Evolutionary conservation across 805 yeast genomes (phyloP).

Genomic region (Schwanniomyces polymorphus): DNA sequence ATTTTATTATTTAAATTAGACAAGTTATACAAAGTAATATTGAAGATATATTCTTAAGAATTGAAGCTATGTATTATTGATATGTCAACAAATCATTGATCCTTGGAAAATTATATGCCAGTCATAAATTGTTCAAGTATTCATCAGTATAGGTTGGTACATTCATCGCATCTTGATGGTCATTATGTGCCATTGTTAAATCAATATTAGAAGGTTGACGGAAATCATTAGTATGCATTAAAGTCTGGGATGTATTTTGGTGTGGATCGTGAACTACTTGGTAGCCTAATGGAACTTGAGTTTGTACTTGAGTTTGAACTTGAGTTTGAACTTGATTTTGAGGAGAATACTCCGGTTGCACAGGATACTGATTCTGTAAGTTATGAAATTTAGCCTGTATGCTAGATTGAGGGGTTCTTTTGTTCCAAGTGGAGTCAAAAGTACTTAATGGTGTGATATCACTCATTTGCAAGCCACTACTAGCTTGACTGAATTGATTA

Average conservation of each 20-base stretch:
- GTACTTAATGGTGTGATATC: background rate
- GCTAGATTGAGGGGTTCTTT: constrained; percentile 14
- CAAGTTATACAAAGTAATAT: background rate
- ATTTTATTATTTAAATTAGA: background rate
- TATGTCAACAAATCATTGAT: background rate
- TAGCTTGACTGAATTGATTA: background rate
- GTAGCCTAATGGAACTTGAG: background rate
- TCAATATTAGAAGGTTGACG: constrained; percentile 11
- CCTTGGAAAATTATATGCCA: background rate
- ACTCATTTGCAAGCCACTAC: background rate
- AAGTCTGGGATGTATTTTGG: background rate
- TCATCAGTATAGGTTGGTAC: background rate
- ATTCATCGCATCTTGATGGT: background rate
- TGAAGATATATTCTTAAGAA: background rate
- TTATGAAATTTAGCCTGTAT: constrained; percentile 20
- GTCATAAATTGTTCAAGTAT: background rate
- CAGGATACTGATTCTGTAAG: constrained; percentile 14
- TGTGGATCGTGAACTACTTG: constrained; percentile 1
- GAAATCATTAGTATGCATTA: constrained; percentile 1
- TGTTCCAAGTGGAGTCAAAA: constrained; percentile 1
- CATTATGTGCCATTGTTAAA: constrained; percentile 10
- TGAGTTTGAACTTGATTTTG: too few species aligned
- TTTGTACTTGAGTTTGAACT: background rate
- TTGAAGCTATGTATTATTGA: background rate
- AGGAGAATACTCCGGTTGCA: background rate